Percentiles rank a stretch among this genome's conserved stretches.
Evolutionary conservation across 1,139 yeast species (phyloP).

Genomic region (Suhomyces coccinellae): DNA sequence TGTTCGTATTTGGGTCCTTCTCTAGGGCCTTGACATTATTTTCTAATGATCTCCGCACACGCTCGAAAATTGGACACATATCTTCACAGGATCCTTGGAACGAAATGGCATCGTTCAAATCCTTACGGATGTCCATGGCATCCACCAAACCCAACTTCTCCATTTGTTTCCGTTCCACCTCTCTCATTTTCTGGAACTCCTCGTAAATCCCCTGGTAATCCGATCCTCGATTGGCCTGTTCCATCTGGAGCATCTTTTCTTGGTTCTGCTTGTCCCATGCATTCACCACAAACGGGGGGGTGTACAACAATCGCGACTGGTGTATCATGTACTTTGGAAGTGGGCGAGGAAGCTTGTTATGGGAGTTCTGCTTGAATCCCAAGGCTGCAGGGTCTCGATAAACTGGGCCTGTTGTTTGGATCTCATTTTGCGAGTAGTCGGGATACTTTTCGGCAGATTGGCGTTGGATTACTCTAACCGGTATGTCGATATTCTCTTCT

Average conservation of each 20-base stretch:
- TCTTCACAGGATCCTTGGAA: conserved; percentile 88
- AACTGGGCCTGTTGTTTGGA: conserved; percentile 30
- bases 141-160: conserved; percentile 83
- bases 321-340: conserved; percentile 38
- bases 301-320: conserved; percentile 39
- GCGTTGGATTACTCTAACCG: conserved; percentile 25
- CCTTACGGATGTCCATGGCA: conserved; percentile 79
- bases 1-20: conserved; percentile 62
- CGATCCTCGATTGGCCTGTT: conserved; percentile 29
- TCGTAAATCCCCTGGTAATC: conserved; percentile 50
- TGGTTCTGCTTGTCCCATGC: conserved; percentile 47
- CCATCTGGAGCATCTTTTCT: conserved; percentile 39
- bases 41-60: conserved; percentile 85
- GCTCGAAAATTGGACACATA: conserved; percentile 94
- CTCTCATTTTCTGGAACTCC: conserved; percentile 70
- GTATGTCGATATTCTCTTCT: conserved; percentile 20
- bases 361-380: conserved; percentile 27
- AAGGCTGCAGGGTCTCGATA: conserved; percentile 28
- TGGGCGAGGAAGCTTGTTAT: conserved; percentile 24
- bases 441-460: conserved; percentile 25
- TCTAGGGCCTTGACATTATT: conserved; percentile 84
- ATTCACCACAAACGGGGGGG: conserved; percentile 37
- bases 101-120: conserved; percentile 78
- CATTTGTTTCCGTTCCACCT: conserved; percentile 75
- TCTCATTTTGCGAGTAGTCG: conserved; percentile 23